Evolutionary conservation across 345 rosid genomes (phyloP).

Genomic region (Eucalyptus victrix): DNA sequence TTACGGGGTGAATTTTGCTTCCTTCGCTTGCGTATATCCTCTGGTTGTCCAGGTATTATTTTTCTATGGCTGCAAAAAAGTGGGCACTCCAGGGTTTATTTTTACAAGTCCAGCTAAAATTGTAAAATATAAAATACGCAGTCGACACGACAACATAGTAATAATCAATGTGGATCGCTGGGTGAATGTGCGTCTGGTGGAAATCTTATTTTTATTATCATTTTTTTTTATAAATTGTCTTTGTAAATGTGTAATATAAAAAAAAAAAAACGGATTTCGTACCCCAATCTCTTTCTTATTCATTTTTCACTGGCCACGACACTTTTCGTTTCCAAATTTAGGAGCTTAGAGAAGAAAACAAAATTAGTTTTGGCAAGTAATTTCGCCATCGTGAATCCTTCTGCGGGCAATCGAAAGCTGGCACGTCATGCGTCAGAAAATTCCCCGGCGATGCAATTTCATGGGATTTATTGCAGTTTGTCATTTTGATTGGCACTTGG

Average conservation of each 20-base stretch:
- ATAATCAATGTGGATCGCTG: neutral
- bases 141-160: neutral
- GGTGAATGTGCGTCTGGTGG: neutral
- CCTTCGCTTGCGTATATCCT: neutral
- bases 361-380: neutral
- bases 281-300: neutral
- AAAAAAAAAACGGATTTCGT: neutral
- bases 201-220: neutral
- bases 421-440: neutral
- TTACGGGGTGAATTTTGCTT: neutral
- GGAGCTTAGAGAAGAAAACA: neutral
- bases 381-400: neutral
- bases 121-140: neutral
- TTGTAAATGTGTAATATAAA: neutral
- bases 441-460: accelerated
- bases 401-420: neutral
- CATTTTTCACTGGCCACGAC: neutral
- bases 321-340: neutral
- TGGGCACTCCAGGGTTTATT: neutral
- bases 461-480: neutral
- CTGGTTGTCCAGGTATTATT: neutral
- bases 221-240: neutral
- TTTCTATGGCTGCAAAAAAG: neutral
- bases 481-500: neutral
- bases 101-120: neutral